Base-by-base conservation (phyloP, 192 early-diverging fungal species). In the Coemansia sp. region DNA sequence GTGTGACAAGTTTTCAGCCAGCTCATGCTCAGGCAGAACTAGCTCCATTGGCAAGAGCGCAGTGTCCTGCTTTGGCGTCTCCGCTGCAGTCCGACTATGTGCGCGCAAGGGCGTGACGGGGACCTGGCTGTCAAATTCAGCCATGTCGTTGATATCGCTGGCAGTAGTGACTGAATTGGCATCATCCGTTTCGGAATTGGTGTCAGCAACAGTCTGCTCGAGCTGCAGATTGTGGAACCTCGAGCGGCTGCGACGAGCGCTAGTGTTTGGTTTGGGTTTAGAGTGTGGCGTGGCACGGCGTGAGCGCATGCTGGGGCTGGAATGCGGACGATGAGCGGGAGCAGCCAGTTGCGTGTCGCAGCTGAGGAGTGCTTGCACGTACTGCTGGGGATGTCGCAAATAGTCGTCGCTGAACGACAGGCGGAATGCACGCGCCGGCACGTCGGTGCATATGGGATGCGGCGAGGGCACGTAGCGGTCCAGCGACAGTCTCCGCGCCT, bases 321-420 rank as follows among this genome's bases (percentile, higher is more conserved):
- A 40, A 20, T 66, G 63, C 44, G 60, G 42, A 40, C 56, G 52
- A 50, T 46, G 48, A 3, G 51, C 25, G 24, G 70, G 54, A 25
- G 37, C 23, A 31, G 59, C 31, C 31, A 58, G 34, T 38, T 52
- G 63, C 24, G 31, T 49, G 40, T 71, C 77, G 52, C 65, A 52
- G 62, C 60, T 68, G 42, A 74, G 62, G 6, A 80, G 73, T 34
- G 77, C 77, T 55, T 80, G 67, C 0, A 80, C 69, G 51, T 80
- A 80, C 52, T 64, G 63, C 18, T 80, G 77, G n/a, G 71, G 77
- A 31, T 80, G 65, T 20, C 72, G 67, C 51, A 60, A 38, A 25
- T 80, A 80, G 31, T 74, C 77, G 65, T 80, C 77, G 17, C 68
- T 65, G 36, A 74, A 80, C 14, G 77, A 74, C 36, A 80, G 55